These are phyloP conservation scores for Gymnopilus dilepis DNA, from an alignment of 768 basidiomycete genomes.

Conservation along the genomic window DNA sequence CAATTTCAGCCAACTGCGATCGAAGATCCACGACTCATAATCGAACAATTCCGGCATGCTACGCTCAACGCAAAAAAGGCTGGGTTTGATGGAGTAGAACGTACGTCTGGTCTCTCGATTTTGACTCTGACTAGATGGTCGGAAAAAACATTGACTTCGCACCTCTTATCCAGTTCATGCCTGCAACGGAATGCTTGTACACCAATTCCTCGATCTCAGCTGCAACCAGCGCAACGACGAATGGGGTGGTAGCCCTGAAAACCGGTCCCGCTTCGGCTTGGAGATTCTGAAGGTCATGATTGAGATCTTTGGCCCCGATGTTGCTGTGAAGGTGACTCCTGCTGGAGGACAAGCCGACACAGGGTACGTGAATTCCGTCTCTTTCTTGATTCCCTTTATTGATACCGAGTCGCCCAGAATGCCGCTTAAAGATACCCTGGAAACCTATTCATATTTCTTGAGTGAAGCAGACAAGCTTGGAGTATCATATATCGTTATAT, in stretches of 20 bases:
- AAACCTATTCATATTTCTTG: conserved; percentile 48
- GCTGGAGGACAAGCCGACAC: conserved; percentile 51
- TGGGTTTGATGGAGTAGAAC: conserved; percentile 63
- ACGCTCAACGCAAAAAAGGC: conserved; percentile 54
- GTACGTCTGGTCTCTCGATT: too few relatives aligned
- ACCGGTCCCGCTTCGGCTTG: conserved; percentile 57
- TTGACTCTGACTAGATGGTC: too few relatives aligned
- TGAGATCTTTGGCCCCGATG: conserved; percentile 52
- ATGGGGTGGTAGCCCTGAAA: conserved; percentile 65
- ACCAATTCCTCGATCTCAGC: conserved; percentile 55
- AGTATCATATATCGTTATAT: conserved; percentile 39
- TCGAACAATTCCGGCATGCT: conserved; percentile 47
- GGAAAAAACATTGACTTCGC: not conserved
- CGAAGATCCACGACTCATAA: conserved; percentile 45
- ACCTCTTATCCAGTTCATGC: conserved; percentile 39
- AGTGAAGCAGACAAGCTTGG: conserved; percentile 44
- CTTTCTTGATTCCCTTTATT: not conserved
- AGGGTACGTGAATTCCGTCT: conserved; percentile 30
- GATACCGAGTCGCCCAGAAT: conserved; percentile 32
- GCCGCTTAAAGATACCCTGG: conserved; percentile 49
- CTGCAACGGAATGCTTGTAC: conserved; percentile 48
- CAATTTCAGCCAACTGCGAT: conserved; percentile 43
- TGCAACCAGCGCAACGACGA: conserved; percentile 57
- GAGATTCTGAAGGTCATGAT: conserved; percentile 52
- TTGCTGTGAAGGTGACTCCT: conserved; percentile 50